These are phyloP conservation scores for Solanum chacoense DNA, from an alignment of 305 asterid species.

Conservation along the genomic window DNA sequence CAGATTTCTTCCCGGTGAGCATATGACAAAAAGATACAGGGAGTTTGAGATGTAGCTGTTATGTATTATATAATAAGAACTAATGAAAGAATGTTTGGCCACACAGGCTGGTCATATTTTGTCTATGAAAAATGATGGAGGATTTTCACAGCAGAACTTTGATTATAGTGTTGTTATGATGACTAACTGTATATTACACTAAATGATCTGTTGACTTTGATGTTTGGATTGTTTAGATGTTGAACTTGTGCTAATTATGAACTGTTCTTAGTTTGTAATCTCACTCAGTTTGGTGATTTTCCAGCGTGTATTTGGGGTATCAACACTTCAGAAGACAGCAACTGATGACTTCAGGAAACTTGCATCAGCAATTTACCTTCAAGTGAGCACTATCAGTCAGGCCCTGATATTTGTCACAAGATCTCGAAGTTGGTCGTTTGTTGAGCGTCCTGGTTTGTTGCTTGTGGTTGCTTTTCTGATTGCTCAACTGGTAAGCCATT, in stretches of 20 bases:
- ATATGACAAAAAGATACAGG: not conserved
- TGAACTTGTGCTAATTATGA: not conserved
- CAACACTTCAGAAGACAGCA: constrained; percentile 92
- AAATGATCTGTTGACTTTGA: not conserved
- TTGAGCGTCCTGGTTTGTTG: constrained; percentile 89
- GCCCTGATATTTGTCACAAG: constrained; percentile 93
- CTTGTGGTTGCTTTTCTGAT: constrained; percentile 74
- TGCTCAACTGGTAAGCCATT: constrained; percentile 71
- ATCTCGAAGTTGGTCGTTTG: constrained; percentile 86
- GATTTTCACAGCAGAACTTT: not conserved
- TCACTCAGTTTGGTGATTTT: constrained; percentile 2
- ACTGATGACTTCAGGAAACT: constrained; percentile 92
- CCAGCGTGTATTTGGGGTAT: constrained; percentile 73
- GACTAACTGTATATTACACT: not conserved
- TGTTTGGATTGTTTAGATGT: not conserved
- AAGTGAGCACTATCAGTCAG: constrained; percentile 98
- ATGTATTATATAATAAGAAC: not conserved
- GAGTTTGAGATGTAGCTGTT: not conserved
- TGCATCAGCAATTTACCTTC: constrained; percentile 95
- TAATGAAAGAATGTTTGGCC: not conserved
- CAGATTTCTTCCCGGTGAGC: constrained; percentile 32
- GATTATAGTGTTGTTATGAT: not conserved
- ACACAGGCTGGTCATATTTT: not conserved
- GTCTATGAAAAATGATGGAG: not conserved
- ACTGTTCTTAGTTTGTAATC: not conserved